Conservation (phyloP, 352 stramenopile genomes). For the Pythium rhizo-oryzae region DNA sequence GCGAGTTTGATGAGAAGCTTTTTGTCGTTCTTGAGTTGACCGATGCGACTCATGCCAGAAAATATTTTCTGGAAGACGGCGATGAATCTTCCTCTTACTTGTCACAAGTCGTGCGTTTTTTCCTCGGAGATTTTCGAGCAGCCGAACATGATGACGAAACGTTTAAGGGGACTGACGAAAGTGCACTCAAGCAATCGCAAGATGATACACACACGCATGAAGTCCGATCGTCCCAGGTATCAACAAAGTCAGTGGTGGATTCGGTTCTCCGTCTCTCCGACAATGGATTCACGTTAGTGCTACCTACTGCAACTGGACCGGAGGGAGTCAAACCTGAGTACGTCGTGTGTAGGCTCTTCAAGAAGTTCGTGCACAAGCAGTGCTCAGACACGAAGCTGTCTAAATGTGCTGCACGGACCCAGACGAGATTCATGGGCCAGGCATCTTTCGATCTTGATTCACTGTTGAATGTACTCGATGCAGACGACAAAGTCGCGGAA, state of each 20-base stretch:
- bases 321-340: too few species aligned
- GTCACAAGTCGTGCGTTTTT: background rate
- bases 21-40: background rate
- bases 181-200: too few species aligned
- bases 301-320: too few species aligned
- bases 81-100: background rate
- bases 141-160: too few species aligned
- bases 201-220: too few species aligned
- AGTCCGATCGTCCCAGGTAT: background rate
- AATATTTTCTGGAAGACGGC: background rate
- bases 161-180: too few species aligned
- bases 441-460: background rate
- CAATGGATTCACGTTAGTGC: too few species aligned
- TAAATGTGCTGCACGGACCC: background rate
- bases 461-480: slow-evolving; percentile 3
- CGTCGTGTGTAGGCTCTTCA: background rate
- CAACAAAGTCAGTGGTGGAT: background rate
- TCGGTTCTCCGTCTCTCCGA: background rate
- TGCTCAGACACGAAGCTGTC: too few species aligned
- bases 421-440: background rate
- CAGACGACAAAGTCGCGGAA: background rate
- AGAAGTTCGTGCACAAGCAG: too few species aligned
- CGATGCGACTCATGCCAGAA: too few species aligned
- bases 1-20: background rate
- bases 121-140: background rate